Evolutionary conservation across 805 yeast species (phyloP), one percentile per base, ranked within the genome.

Genomic region (Zygoascus biomembranicola): DNA sequence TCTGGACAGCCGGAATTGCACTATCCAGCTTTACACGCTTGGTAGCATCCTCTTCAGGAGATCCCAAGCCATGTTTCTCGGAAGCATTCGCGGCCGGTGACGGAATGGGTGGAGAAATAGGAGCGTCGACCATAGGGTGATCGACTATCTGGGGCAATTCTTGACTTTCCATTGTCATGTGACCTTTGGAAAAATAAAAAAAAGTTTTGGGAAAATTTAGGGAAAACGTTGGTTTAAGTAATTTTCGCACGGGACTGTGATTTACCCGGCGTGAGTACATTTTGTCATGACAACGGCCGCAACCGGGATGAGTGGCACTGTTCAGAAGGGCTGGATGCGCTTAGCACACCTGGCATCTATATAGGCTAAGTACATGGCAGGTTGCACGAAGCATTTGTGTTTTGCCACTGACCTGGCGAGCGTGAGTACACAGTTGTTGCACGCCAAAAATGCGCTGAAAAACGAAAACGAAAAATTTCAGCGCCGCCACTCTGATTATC

Each of bases 101-200:
- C n/a, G 59, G 57, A 23, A 56, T 47, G 8, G 59, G 59, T 16
- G 59, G 59, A 23, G 57, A 53, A 20, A 56, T 56, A 9, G 59
- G 59, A 13, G 56, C 55, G 14, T 18, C 51, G 31, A 28, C 26
- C 49, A 46, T n/a, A 31, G 18, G 37, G 13, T 31, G 39, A 32
- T 26, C 37, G 14, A 31, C 23, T 5, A 37, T 46, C 47, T 44
- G 32, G 13, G 26, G 49, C 23, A 32, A 18, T 19, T 16, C 37
- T 4, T 32, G 39, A 35, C 39, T 18, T 18, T 42, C 44, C 26
- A 19, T 42, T 42, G 49, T 46, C 49, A 46, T 46, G 41, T 46
- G 41, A 46, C 49, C 49, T 4, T 26, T 46, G 23, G 49, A 46
- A 46, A 46, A 46, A 46, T 32, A 46, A 46, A 32, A 44, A 44